Evolutionary conservation across 768 basidiomycete genomes (phyloP).

Genomic region (Lyophyllum atratum): DNA sequence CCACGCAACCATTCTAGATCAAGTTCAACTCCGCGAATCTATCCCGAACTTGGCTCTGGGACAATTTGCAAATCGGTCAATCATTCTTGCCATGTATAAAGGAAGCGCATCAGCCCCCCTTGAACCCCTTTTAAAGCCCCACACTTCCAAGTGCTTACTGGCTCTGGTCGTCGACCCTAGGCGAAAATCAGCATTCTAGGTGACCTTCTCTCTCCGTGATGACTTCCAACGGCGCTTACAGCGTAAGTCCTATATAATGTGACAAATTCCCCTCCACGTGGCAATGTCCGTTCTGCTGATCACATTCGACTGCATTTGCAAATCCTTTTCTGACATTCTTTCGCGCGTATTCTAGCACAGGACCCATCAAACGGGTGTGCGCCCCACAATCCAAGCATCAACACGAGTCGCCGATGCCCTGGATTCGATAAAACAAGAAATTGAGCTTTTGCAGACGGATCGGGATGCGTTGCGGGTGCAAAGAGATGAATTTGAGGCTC

Average conservation of each 20-base stretch:
- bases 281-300: not conserved
- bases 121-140: constrained; percentile 8
- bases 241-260: not conserved
- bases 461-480: constrained; percentile 61
- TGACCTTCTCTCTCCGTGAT: constrained; percentile 2
- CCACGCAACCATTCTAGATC: not conserved
- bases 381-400: constrained; percentile 6
- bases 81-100: constrained; percentile 18
- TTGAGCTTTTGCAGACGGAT: constrained; percentile 68
- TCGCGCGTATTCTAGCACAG: constrained; percentile 5
- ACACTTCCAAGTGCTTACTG: not conserved
- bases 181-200: not conserved
- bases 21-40: constrained; percentile 8
- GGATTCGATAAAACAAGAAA: constrained; percentile 78
- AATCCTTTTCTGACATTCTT: not conserved
- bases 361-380: constrained; percentile 6
- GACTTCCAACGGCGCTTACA: constrained; percentile 5
- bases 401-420: constrained; percentile 68
- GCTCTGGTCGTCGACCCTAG: not conserved
- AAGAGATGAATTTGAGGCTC: constrained; percentile 87
- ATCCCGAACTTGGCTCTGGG: constrained; percentile 9
- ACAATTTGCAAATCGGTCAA: constrained; percentile 19
- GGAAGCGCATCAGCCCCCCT: constrained; percentile 8
- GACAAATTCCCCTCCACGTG: not conserved
- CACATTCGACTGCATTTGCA: not conserved